These are phyloP conservation scores for Nannochloropsis gaditana DNA, from an alignment of 108 stramenopile species.

Conservation along the genomic window DNA sequence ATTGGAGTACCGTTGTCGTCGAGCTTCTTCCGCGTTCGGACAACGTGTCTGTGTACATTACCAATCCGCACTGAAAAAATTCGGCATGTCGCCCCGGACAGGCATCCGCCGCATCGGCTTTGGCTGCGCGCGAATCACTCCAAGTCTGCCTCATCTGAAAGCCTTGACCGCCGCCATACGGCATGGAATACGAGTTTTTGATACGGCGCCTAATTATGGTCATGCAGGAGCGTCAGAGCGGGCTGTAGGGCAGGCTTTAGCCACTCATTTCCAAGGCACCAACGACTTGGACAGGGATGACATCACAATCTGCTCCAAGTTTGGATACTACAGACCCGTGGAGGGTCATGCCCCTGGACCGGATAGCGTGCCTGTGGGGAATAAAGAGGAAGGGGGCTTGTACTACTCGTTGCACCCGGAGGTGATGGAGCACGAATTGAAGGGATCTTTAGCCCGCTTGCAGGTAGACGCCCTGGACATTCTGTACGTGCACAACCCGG, in stretches of 20 bases:
- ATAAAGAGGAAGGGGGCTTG: conserved; percentile 23
- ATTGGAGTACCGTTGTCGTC: no score
- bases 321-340: neutral
- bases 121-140: neutral
- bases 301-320: neutral
- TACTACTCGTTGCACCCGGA: conserved; percentile 40
- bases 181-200: conserved; percentile 10
- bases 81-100: neutral
- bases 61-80: no score
- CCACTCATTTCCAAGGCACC: neutral
- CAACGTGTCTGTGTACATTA: no score
- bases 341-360: neutral
- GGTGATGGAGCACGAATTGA: conserved; percentile 28
- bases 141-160: conserved; percentile 1
- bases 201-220: neutral
- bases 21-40: no score
- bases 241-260: conserved; percentile 4
- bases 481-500: conserved; percentile 38
- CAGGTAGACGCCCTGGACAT: conserved; percentile 4
- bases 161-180: neutral
- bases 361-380: neutral
- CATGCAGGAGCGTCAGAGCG: neutral
- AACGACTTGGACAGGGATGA: neutral
- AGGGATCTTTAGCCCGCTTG: conserved; percentile 25
- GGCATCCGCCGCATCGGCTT: conserved; percentile 19